Evolutionary conservation across 768 basidiomycete genomes (phyloP), one percentile per base, ranked within the genome.

Genomic region (Agaricus sinodeliciosus): DNA sequence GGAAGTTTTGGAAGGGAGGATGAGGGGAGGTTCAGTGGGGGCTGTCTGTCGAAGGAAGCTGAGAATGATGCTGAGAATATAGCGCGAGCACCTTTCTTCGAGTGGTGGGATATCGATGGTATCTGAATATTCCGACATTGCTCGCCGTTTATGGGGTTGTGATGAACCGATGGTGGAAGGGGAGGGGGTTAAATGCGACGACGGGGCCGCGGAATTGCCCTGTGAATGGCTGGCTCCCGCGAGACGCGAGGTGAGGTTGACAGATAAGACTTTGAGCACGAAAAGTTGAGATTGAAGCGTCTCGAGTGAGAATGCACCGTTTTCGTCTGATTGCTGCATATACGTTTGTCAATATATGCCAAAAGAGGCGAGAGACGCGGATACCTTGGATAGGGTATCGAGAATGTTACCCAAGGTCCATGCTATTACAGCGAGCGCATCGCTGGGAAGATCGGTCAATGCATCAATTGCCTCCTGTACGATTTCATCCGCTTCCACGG

Each of bases 241-340:
- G 87, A 87, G 92, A 28, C 88, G 82, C 13, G 87, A 83, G 4
- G 87, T 81, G 77, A 94, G 82, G 43, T 84, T 81, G 41, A 86
- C 74, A 0, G 85, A 77, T 11, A 95, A 67, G 19, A 94, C 82
- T 68, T 94, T 91, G 60, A 94, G 75, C 36, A 94, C 69, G 59
- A 90, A 90, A 1, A 94, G 73, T 64, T 94, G 89, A 0, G 92
- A 94, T 62, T 94, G 91, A 3, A 93, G 76, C 40, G 85, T 78
- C 51, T 91, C 86, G 15, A 89, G 72, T 2, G 83, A 72, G 52
- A 78, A 69, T 49, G 73, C 70, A 1, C 79, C 81, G 22, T 73
- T 68, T n/a, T 67, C 57, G 60, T 82, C 79, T 55, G 73, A 70
- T 72, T 82, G 84, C 76, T 85, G 59, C 54, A 42, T 15, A 46